phyloP scores from a whole-genome alignment of 2,329 filamentous ascomycete species.

The Ciborinia camelliae region DNA sequence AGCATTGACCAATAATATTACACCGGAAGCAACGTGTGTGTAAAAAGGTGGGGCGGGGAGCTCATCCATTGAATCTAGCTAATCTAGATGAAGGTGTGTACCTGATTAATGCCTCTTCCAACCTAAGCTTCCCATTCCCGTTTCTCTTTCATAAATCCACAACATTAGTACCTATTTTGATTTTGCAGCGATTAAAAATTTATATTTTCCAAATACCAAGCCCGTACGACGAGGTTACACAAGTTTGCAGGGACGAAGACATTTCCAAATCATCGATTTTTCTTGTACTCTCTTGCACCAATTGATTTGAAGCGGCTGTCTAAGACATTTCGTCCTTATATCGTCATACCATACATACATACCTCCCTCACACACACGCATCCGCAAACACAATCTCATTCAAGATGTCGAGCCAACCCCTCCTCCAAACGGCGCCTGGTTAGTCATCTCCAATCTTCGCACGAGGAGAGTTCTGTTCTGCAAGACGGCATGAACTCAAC shows the following conservation, averaged over 20 bases:
- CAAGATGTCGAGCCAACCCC: constrained; percentile 88
- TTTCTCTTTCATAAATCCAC: not conserved
- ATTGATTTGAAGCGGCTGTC: not conserved
- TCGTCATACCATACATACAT: constrained; percentile 11
- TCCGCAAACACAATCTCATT: not conserved
- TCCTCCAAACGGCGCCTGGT: constrained; percentile 93
- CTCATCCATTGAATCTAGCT: not conserved
- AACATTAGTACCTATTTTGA: no score
- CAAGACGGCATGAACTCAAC: not conserved
- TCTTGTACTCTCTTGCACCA: not conserved
- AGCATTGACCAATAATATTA: constrained; percentile 9
- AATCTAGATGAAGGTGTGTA: not conserved
- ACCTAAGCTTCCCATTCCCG: not conserved
- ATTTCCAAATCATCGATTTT: not conserved
- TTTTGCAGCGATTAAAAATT: no score
- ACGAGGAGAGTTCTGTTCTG: no score
- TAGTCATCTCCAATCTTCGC: constrained; percentile 36
- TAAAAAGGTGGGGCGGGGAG: not conserved
- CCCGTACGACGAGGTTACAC: not conserved
- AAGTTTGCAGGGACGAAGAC: not conserved
- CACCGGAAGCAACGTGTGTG: constrained; percentile 8
- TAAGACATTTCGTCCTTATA: not conserved
- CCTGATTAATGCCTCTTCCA: not conserved
- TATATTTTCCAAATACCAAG: not conserved
- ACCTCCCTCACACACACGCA: not conserved